Evolutionary conservation across 441 rosid genomes (phyloP), one percentile per base, ranked within the genome.

Genomic region (Gossypium aridum): DNA sequence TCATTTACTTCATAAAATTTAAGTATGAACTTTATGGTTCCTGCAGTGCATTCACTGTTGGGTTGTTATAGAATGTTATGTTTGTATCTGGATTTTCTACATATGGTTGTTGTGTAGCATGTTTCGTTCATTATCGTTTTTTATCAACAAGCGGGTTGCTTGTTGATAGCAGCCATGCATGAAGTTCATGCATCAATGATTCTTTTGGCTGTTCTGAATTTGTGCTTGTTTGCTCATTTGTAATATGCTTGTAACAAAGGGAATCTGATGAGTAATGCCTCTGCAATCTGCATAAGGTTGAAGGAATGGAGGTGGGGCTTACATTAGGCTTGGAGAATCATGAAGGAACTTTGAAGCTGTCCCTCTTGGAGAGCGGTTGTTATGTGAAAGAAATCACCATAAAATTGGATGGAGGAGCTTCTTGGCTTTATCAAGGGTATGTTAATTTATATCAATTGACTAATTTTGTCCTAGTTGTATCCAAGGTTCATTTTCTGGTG

Each of bases 381-480:
- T 88, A 87, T 73, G 90, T 93, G 53, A 85, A 85, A 78, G 87
- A 87, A 80, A 88, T 96, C 64, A 72, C 76, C 16, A 90, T 96
- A 73, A 80, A 87, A 63, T 77, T 96, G 76, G 87, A 91, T 62
- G 98, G 99, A 80, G 98, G 99, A 79, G 92, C 97, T 23, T 93
- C 99, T 59, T 96, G 99, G 99, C 88, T 96, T 76, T 96, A 96
- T 85, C 98, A 93, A 76, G 93, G 98, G 99, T 96, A 90, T 49
- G 84, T n/a, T 10, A n/a, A 76, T 70, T 75, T 61, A 7, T 54
- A 2, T 8, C 20, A 13, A 6, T 70, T 47, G 64, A 31, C 26
- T 4, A 13, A 19, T 14, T 70, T 57, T 63, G n/a, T 59, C 7
- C 37, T 45, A 63, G 43, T 43, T 71, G 49, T 49, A 31, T 6